phyloP scores from a whole-genome alignment of 148 eudicot genomes.

The Rhododendron molle region DNA sequence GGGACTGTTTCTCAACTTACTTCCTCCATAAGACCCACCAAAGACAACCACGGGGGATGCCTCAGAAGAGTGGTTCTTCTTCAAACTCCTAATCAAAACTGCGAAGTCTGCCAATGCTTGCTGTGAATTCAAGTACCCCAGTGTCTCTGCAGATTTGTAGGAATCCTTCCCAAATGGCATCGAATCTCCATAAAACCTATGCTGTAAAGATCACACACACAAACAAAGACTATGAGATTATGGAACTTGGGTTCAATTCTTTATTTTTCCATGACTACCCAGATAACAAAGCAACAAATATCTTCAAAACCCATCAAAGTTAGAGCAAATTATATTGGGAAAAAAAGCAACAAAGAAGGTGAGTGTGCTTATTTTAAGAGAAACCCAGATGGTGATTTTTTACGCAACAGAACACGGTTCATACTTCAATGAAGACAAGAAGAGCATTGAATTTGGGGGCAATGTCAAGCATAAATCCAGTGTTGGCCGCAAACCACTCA shows the following conservation, averaged over 20 bases:
- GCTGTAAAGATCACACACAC: conserved; percentile 20
- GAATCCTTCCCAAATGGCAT: conserved; percentile 43
- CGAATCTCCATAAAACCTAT: conserved; percentile 48
- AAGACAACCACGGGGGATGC: conserved; percentile 46
- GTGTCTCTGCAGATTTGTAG: conserved; percentile 29
- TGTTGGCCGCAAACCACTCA: conserved; percentile 43
- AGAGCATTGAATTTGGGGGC: conserved; percentile 48
- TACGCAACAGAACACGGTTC: not conserved
- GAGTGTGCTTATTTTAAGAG: not conserved
- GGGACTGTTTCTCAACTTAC: conserved; percentile 23
- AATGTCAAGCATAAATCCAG: conserved; percentile 47
- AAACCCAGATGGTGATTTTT: not conserved
- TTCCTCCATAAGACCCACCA: conserved; percentile 58
- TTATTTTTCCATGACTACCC: not conserved
- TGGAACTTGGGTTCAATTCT: not conserved
- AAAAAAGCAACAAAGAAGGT: not conserved
- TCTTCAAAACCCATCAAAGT: not conserved
- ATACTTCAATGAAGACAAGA: conserved; percentile 43
- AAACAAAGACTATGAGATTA: not conserved
- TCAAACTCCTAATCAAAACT: conserved; percentile 31
- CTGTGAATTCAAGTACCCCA: conserved; percentile 40
- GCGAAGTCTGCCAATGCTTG: conserved; percentile 56
- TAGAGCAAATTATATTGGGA: not conserved
- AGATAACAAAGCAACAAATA: not conserved
- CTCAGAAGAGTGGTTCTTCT: conserved; percentile 39